These are phyloP conservation scores for Colletotrichum aenigma DNA, from an alignment of 2,329 filamentous ascomycete species.

Conservation along the genomic window DNA sequence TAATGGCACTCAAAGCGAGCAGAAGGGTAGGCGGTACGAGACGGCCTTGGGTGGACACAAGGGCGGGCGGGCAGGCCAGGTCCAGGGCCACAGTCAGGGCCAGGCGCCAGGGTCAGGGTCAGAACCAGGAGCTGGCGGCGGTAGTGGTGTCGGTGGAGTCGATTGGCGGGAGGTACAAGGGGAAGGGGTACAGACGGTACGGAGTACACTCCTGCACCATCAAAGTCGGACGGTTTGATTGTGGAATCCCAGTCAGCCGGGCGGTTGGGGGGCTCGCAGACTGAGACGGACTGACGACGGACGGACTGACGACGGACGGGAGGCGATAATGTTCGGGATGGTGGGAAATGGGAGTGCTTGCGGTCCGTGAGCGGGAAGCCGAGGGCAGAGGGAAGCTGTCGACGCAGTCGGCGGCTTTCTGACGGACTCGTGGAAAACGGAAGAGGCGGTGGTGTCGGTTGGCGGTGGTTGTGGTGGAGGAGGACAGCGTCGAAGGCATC, in stretches of 20 bases:
- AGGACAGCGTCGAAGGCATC: not conserved
- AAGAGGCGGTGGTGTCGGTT: not conserved
- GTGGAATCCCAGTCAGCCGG: conserved; percentile 16
- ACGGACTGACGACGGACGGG: conserved; percentile 1
- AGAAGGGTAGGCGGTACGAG: conserved; percentile 9
- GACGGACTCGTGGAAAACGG: not conserved
- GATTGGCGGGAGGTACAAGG: conserved; percentile 18
- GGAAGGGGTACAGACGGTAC: conserved; percentile 14
- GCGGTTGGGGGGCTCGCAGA: conserved; percentile 9
- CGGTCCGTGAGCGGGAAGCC: not conserved
- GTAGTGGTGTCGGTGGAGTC: conserved; percentile 13
- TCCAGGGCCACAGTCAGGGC: conserved; percentile 10
- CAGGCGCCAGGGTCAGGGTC: conserved; percentile 13
- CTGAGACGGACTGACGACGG: conserved; percentile 4
- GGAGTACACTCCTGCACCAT: not conserved
- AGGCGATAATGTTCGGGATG: not conserved
- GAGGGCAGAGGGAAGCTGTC: not conserved
- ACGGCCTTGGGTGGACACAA: conserved; percentile 6
- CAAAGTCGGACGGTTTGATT: conserved; percentile 7
- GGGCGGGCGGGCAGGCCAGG: conserved; percentile 1
- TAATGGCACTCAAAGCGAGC: not conserved
- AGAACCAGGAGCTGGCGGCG: conserved; percentile 10
- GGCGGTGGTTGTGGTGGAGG: not conserved
- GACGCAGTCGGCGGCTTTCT: not conserved
- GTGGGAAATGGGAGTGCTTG: not conserved